Percentiles rank a stretch among this genome's conserved stretches.
phyloP scores from a whole-genome alignment of 768 basidiomycete genomes.

The Auriscalpium microsporum region DNA sequence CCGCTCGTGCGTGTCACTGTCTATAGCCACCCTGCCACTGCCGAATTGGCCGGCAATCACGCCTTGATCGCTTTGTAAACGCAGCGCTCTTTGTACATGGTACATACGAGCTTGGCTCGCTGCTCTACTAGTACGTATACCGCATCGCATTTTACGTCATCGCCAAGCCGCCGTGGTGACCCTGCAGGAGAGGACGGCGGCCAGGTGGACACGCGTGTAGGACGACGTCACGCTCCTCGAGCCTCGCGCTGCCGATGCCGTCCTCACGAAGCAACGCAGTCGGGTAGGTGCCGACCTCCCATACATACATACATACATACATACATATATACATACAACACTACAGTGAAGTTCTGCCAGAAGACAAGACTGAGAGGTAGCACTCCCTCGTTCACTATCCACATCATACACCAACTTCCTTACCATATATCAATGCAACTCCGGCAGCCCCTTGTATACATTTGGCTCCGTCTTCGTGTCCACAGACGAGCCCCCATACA shows the following conservation, averaged over 20 bases:
- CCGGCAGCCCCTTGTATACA: too few species aligned
- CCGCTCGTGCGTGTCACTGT: background rate
- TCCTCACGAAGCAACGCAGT: constrained; percentile 37
- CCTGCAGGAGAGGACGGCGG: constrained; percentile 60
- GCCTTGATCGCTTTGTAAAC: constrained; percentile 39
- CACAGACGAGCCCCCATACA: too few species aligned
- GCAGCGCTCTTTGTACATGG: constrained; percentile 53
- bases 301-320: too few species aligned
- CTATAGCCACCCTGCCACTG: constrained; percentile 28
- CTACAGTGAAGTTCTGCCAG: too few species aligned
- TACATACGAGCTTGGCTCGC: constrained; percentile 61
- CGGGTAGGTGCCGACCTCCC: constrained; percentile 23
- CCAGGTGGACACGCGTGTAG: constrained; percentile 46
- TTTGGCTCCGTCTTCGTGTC: too few species aligned
- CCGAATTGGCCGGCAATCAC: constrained; percentile 45
- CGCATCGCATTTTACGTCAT: constrained; percentile 68
- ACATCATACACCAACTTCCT: too few species aligned
- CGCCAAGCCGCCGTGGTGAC: constrained; percentile 82
- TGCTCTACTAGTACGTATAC: too few species aligned
- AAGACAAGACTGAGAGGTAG: too few species aligned
- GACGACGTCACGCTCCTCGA: constrained; percentile 61
- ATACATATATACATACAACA: too few species aligned
- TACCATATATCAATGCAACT: too few species aligned
- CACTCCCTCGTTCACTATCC: too few species aligned
- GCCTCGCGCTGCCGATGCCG: constrained; percentile 52